phyloP scores from a whole-genome alignment of 2,329 filamentous ascomycete species.

The Cordyceps pruinosa region DNA sequence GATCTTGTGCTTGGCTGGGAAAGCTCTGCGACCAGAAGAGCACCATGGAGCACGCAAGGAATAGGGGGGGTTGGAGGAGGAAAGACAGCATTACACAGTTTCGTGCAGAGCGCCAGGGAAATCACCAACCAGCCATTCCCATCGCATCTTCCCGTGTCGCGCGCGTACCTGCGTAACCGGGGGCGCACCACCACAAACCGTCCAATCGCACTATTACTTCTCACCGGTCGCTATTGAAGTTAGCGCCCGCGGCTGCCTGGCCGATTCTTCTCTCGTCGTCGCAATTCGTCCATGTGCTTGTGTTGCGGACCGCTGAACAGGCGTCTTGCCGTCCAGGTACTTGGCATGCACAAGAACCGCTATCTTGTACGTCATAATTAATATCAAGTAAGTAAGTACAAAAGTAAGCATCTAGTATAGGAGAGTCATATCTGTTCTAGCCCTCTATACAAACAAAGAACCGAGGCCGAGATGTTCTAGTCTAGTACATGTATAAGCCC shows the following conservation, averaged over 20 bases:
- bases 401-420: too few relatives aligned
- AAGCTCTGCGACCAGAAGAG: too few relatives aligned
- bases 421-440: not conserved
- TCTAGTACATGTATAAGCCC: conserved; percentile 6
- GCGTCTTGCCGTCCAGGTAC: not conserved
- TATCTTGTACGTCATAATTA: too few relatives aligned
- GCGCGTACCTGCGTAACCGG: not conserved
- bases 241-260: not conserved
- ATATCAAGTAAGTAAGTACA: too few relatives aligned
- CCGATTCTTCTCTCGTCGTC: not conserved
- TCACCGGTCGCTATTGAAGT: not conserved
- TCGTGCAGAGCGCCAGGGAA: not conserved
- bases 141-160: not conserved
- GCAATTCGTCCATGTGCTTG: not conserved
- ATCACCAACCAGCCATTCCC: not conserved
- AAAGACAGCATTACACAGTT: too few relatives aligned
- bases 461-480: conserved; percentile 6
- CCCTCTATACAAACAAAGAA: not conserved
- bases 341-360: too few relatives aligned
- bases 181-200: not conserved
- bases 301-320: not conserved
- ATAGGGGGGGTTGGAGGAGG: too few relatives aligned
- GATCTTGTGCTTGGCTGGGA: too few relatives aligned
- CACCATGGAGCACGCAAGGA: not conserved
- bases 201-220: not conserved